Evolutionary conservation across 306 rosid species (phyloP), one percentile per base, ranked within the genome.

Genomic region (Cucurbita maxima): DNA sequence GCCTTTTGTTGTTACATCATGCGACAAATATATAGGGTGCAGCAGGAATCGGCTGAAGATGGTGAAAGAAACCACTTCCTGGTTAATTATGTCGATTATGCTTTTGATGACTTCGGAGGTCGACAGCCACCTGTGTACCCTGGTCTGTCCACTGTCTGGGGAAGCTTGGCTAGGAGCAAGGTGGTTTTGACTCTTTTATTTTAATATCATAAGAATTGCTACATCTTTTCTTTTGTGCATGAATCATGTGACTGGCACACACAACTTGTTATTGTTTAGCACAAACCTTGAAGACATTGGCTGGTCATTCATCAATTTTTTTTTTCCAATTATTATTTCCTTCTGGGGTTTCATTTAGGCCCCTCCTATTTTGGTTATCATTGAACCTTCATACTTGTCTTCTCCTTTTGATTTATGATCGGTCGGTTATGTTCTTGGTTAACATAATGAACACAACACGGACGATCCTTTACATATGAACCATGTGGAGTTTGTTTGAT

Each of bases 81-180:
- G 38, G 97, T 94, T 72, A 94, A 89, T 75, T 94, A 94, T 80
- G 99, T 91, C 71, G 99, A 94, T 83, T 85, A 84, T 84, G 95
- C 95, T 52, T 94, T 94, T 78, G 99, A 94, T 88, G 99, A 94
- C 86, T 94, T 94, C 80, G 99, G 97, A 62, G 99, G 99, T 75
- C 96, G 92, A 22, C 99, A 94, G 82, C 96, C 97, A 37, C 99
- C 99, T 1, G 99, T 94, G 40, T 94, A 94, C 79, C 99, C 99
- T 72, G 99, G 99, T 64, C 82, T 94, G 72, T 87, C 99, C 68
- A 94, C 99, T 78, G 99, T 94, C 48, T 94, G 99, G 99, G 99
- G 99, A 83, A 94, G 99, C 83, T 84, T 94, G 91, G 99, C 99
- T 48, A 94, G 99, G 64, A 94, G 99, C 76, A 94, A 94, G 96